Conservation (phyloP, 371 early-diverging fungal genomes). For the Paraphysoderma sedebokerense region DNA sequence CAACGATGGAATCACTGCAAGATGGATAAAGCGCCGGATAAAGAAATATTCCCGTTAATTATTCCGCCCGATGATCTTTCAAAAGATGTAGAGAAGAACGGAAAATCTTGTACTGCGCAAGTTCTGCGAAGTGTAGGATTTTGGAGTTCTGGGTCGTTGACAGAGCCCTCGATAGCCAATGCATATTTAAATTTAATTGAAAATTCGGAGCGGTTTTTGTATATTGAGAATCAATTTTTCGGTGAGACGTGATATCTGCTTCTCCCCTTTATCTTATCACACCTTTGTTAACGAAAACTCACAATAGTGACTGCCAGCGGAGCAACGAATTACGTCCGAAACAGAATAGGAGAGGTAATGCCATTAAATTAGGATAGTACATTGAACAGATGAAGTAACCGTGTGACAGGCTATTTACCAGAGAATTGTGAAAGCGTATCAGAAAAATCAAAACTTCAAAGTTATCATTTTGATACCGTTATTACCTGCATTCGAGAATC, state of each 20-base stretch:
- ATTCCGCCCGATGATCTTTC: conserved; percentile 23
- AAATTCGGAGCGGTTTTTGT: conserved; percentile 64
- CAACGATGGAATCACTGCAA: conserved; percentile 85
- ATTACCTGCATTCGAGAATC: conserved; percentile 82
- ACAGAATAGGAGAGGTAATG: conserved; percentile 8
- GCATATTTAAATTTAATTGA: conserved; percentile 63
- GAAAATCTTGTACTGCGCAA: conserved; percentile 53
- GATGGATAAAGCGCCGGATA: conserved; percentile 39
- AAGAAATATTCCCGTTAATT: conserved; percentile 42
- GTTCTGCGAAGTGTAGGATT: conserved; percentile 43
- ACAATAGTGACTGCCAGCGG: neutral
- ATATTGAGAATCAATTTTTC: conserved; percentile 96
- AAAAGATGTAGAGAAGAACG: conserved; percentile 11
- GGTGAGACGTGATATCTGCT: conserved; percentile 25
- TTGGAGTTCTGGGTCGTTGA: conserved; percentile 30
- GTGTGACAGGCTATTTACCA: conserved; percentile 55
- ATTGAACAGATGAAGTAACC: conserved; percentile 48
- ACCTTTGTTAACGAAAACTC: neutral
- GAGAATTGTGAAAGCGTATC: conserved; percentile 59
- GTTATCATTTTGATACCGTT: conserved; percentile 81
- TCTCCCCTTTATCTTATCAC: neutral
- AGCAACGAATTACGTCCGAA: conserved; percentile 1
- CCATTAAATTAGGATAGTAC: conserved; percentile 1
- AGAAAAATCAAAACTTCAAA: conserved; percentile 48
- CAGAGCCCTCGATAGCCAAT: conserved; percentile 64